Conservation (phyloP, 208 protist genomes). For the Phytomonas sp. region DNA sequence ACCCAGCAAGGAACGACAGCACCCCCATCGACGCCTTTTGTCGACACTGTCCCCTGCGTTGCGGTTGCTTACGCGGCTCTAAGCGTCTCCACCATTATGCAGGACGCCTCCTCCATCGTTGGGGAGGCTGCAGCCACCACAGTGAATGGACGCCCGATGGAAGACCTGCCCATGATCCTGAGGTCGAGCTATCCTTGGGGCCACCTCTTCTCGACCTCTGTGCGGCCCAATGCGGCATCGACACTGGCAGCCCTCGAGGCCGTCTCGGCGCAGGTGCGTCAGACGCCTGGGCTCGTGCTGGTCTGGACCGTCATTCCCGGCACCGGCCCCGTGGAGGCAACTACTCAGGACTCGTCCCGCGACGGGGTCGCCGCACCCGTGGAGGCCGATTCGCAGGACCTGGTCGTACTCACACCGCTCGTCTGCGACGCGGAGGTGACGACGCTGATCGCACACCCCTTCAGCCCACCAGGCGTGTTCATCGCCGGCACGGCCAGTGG, state of each 20-base stretch:
- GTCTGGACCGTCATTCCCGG: conserved; percentile 35
- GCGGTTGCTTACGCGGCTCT: background rate
- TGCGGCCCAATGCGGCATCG: conserved; percentile 5
- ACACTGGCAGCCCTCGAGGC: conserved; percentile 14
- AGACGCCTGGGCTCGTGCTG: conserved; percentile 35
- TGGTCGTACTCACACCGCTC: conserved; percentile 37
- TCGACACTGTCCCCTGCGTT: background rate
- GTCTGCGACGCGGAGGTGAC: conserved; percentile 48
- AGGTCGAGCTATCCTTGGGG: conserved; percentile 33
- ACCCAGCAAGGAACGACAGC: too few species aligned
- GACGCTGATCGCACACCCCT: conserved; percentile 30
- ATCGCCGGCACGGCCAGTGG: conserved; percentile 42
- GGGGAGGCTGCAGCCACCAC: background rate
- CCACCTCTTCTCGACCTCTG: conserved; percentile 1
- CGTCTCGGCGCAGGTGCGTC: conserved; percentile 10
- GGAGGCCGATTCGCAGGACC: conserved; percentile 2
- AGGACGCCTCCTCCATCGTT: background rate
- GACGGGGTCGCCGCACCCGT: conserved; percentile 7
- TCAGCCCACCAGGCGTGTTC: conserved; percentile 21
- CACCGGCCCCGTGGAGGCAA: conserved; percentile 1
- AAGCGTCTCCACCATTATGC: background rate
- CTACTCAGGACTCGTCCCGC: conserved; percentile 17
- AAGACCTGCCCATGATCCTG: conserved; percentile 11
- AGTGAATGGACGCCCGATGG: conserved; percentile 4
- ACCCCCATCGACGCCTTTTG: background rate